Conservation (phyloP, 2,329 filamentous ascomycete genomes). For the Aspergillus piperis region DNA sequence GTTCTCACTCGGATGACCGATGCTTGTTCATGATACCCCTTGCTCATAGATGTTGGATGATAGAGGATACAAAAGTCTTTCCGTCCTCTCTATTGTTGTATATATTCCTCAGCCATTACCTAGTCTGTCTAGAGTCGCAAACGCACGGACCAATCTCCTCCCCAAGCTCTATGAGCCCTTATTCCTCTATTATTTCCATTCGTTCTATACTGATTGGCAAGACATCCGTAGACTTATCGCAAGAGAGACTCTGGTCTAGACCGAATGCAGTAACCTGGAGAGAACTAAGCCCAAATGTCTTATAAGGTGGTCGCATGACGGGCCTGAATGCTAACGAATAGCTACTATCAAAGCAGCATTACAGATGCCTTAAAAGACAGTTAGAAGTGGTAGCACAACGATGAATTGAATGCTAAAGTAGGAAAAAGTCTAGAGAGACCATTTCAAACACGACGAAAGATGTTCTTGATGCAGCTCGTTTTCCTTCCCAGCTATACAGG, state of each 20-base stretch:
- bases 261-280: not conserved
- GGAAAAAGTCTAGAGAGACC: conserved; percentile 21
- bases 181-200: not conserved
- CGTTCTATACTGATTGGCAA: not conserved
- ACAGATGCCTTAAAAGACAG: not conserved
- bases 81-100: not conserved
- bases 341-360: not conserved
- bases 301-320: not conserved
- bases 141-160: not conserved
- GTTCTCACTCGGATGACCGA: not conserved
- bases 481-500: conserved; percentile 36
- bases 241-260: too few relatives aligned
- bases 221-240: not conserved
- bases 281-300: not conserved
- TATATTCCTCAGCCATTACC: not conserved
- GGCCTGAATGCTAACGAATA: not conserved
- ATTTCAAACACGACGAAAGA: conserved; percentile 22
- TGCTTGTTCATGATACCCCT: conserved; percentile 1
- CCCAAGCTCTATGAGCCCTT: not conserved
- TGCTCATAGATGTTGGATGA: not conserved
- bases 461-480: conserved; percentile 16
- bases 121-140: not conserved
- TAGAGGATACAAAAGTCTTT: not conserved
- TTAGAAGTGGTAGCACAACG: conserved; percentile 14
- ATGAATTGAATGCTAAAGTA: conserved; percentile 22